Conservation (phyloP, 371 early-diverging fungal species). For the Mortierella sp. region DNA sequence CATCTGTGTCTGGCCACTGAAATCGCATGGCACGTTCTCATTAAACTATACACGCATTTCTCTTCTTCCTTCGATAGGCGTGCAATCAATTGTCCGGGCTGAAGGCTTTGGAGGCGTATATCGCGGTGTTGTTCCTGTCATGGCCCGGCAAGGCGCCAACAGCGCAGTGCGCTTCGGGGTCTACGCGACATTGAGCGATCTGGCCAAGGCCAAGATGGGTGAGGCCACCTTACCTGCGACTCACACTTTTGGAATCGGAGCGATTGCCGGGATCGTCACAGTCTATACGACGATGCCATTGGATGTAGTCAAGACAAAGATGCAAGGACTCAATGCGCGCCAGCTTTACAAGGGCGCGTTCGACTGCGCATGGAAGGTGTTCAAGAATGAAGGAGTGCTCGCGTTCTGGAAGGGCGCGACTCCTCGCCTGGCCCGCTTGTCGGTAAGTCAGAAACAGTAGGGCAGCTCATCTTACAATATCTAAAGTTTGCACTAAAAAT, state of each 20-base stretch:
- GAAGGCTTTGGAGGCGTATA: conserved; percentile 92
- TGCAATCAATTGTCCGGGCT: conserved; percentile 70
- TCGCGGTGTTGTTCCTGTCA: conserved; percentile 90
- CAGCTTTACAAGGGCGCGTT: conserved; percentile 76
- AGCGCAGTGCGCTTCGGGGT: conserved; percentile 91
- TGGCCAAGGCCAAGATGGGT: conserved; percentile 58
- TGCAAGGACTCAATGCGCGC: conserved; percentile 87
- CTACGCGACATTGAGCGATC: conserved; percentile 84
- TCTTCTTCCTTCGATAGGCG: conserved; percentile 35
- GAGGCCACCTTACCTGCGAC: conserved; percentile 69
- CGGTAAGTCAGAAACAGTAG: conserved; percentile 68
- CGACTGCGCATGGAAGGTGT: conserved; percentile 82
- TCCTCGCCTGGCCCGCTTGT: conserved; percentile 87
- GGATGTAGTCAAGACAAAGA: conserved; percentile 95
- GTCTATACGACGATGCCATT: conserved; percentile 96
- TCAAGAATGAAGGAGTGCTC: conserved; percentile 79
- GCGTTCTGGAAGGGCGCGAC: conserved; percentile 96
- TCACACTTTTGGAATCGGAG: conserved; percentile 82
- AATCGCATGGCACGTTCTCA: not conserved
- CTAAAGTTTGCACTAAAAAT: not conserved
- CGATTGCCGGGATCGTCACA: conserved; percentile 89
- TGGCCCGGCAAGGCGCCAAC: conserved; percentile 94
- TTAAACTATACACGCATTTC: not conserved
- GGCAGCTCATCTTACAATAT: not conserved
- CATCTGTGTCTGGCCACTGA: not conserved